Conservation (phyloP, 495 filamentous ascomycete species). For the Echria macrotheca region DNA sequence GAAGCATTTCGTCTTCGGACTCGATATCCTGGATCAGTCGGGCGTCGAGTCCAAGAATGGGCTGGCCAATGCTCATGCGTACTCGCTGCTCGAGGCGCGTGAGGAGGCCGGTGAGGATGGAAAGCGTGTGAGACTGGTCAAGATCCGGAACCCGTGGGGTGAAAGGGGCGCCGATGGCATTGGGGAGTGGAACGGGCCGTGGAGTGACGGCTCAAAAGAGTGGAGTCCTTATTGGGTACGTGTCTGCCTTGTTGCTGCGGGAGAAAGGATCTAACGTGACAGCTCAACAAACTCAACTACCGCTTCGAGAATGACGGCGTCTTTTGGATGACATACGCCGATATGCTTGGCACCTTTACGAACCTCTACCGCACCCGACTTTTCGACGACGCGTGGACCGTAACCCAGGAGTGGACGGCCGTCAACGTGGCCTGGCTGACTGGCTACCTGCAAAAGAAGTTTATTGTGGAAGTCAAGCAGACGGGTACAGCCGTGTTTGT, state of each 20-base stretch:
- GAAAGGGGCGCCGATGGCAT: slow-evolving; percentile 15
- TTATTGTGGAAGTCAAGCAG: slow-evolving; percentile 54
- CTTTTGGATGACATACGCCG: slow-evolving; percentile 38
- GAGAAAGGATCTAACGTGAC: background rate
- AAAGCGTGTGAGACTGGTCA: slow-evolving; percentile 43
- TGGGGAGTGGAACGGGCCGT: slow-evolving; percentile 62
- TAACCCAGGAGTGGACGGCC: slow-evolving; percentile 62
- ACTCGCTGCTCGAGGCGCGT: slow-evolving; percentile 63
- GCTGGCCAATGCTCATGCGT: slow-evolving; percentile 61
- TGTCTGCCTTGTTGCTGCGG: background rate
- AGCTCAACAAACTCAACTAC: slow-evolving; percentile 57
- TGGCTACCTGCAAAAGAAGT: slow-evolving; percentile 63
- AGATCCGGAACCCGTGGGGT: slow-evolving; percentile 72
- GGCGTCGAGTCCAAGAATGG: slow-evolving; percentile 35
- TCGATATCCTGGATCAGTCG: slow-evolving; percentile 9
- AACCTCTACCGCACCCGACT: slow-evolving; percentile 69
- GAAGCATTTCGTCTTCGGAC: slow-evolving; percentile 16
- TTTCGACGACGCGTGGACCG: slow-evolving; percentile 61
- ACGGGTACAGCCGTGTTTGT: slow-evolving; percentile 58
- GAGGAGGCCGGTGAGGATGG: slow-evolving; percentile 54
- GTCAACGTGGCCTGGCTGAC: slow-evolving; percentile 67
- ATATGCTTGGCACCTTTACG: slow-evolving; percentile 63
- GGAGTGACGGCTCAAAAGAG: slow-evolving; percentile 61
- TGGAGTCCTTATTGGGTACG: slow-evolving; percentile 64
- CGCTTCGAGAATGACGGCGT: slow-evolving; percentile 68